phyloP scores from a whole-genome alignment of 1,284 basidiomycete genomes.

The Ganoderma resinaceum region DNA sequence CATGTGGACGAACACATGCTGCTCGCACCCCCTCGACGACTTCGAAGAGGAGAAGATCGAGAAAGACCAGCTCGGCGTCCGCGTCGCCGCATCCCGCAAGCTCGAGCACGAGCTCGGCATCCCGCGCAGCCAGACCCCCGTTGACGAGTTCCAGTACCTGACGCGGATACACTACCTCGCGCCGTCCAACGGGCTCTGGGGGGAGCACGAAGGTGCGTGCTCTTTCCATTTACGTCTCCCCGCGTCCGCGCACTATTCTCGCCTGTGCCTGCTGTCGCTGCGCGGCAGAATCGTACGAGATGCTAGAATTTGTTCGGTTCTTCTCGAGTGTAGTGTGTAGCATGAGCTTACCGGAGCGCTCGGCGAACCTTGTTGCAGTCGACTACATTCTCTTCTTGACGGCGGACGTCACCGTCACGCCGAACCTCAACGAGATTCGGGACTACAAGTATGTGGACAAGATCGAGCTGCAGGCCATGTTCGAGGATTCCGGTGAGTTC shows the following conservation, averaged over 20 bases:
- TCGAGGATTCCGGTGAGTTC: constrained; percentile 76
- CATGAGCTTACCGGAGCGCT: constrained; percentile 12
- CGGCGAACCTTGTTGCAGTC: constrained; percentile 59
- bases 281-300: constrained; percentile 5
- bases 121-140: constrained; percentile 75
- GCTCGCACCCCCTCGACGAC: constrained; percentile 96
- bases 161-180: constrained; percentile 98
- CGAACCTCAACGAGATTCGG: constrained; percentile 93
- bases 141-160: constrained; percentile 93
- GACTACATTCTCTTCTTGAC: constrained; percentile 99
- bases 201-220: constrained; percentile 94
- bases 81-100: constrained; percentile 91
- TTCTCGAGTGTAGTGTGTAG: background rate
- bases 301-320: background rate
- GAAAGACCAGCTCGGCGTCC: constrained; percentile 84
- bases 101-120: constrained; percentile 98
- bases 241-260: background rate
- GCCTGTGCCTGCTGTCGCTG: background rate
- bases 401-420: constrained; percentile 83
- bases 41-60: constrained; percentile 85
- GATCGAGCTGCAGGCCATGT: constrained; percentile 90
- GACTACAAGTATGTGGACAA: constrained; percentile 94
- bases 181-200: constrained; percentile 93
- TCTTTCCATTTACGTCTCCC: background rate
- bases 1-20: constrained; percentile 99